Evolutionary conservation across 1,284 basidiomycete genomes (phyloP).

Genomic region (Microbotryum violaceum): DNA sequence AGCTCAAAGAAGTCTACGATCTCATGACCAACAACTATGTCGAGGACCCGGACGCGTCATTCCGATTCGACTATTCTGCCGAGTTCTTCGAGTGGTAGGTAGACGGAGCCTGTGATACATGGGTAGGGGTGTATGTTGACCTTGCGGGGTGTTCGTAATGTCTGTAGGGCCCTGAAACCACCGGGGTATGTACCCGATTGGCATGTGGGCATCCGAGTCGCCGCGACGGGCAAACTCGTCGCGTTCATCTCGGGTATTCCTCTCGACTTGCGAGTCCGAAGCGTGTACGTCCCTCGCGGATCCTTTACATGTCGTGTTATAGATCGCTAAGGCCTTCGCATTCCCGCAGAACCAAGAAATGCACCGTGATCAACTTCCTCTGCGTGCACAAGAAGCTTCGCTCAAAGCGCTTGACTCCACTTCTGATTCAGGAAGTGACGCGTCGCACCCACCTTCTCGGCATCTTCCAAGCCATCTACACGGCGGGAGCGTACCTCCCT

Average conservation of each 20-base stretch:
- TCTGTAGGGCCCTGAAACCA: constrained; percentile 78
- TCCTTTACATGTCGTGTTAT: neutral
- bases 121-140: too few relatives aligned
- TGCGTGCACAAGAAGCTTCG: constrained; percentile 97
- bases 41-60: constrained; percentile 90
- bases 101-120: too few relatives aligned
- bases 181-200: constrained; percentile 89
- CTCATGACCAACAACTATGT: constrained; percentile 91
- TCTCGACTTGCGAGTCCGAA: constrained; percentile 66
- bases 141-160: neutral
- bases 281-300: constrained; percentile 53
- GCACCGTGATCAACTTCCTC: constrained; percentile 94
- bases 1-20: constrained; percentile 89
- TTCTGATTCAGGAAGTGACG: constrained; percentile 97
- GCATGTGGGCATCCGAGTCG: constrained; percentile 90
- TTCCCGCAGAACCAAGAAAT: constrained; percentile 53
- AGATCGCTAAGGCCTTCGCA: neutral
- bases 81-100: constrained; percentile 86
- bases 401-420: constrained; percentile 88
- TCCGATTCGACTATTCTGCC: constrained; percentile 91
- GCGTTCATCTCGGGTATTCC: constrained; percentile 97
- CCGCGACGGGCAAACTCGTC: constrained; percentile 79
- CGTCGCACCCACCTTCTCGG: constrained; percentile 81
- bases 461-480: constrained; percentile 96
- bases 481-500: constrained; percentile 80